Evolutionary conservation across 1,284 basidiomycete species (phyloP), one percentile per base, ranked within the genome.

Genomic region (Thelephora terrestris): DNA sequence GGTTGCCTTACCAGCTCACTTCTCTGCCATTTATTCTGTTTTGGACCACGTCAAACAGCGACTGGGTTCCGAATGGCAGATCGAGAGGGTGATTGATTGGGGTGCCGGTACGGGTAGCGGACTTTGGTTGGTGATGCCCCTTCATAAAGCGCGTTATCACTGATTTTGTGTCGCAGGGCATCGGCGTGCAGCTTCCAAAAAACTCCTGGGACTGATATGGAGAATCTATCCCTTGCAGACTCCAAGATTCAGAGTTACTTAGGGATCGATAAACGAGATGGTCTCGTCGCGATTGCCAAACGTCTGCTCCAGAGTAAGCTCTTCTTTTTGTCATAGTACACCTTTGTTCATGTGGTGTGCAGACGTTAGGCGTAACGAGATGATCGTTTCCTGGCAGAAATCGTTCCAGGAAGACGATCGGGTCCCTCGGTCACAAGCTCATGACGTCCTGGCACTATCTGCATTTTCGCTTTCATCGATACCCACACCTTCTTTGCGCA

Each of bases 391-490:
- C 17, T 85, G 81, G 81, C 74, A 73, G 54, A 81, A 73, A 55
- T 63, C 71, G 7, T 78, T 79, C 55, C 70, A 64, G 10, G 71
- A 74, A 27, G 68, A 73, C 36, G 66, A 78, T 50, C 61, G 57
- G 51, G 53, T 75, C 52, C 67, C 57, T 34, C 58, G 60, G 39
- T 29, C 51, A 4, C 53, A 67, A 23, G 76, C 75, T 5, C 60
- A 65, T 14, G 68, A 77, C 36, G 78, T 81, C 5, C 62, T 97
- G 34, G 90, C 86, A 0, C 62, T 99, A 29, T 91, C 89, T 18
- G 87, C 94, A 0, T 98, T 95, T 66, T 73, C 83, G 57, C 71
- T 99, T 1, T 83, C 87, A 14, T 78, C 85, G 6, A 69, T 93
- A 14, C 70, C 79, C 2, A 82, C 74, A 9, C 65, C 78, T 38